Conservation (phyloP, 768 basidiomycete species). For the Crassisporium funariophilum region DNA sequence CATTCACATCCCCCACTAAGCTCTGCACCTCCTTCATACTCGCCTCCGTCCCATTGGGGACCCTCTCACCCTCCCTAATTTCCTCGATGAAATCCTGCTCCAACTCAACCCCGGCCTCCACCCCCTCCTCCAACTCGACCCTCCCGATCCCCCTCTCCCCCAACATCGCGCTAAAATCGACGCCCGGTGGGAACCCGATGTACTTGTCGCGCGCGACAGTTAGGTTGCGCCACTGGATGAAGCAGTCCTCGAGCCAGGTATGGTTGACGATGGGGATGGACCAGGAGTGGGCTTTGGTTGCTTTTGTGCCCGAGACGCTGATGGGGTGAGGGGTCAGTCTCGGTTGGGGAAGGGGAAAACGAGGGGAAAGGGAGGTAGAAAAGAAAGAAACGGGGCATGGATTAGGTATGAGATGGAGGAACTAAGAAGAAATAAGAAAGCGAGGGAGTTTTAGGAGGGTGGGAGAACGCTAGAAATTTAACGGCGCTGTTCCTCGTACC, state of each 20-base stretch:
- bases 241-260: constrained; percentile 90
- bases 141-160: constrained; percentile 29
- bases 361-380: background rate
- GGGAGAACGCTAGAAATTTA: too few relatives aligned
- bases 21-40: constrained; percentile 29
- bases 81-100: constrained; percentile 5
- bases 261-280: constrained; percentile 88
- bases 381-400: too few relatives aligned
- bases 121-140: constrained; percentile 22
- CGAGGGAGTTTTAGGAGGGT: too few relatives aligned
- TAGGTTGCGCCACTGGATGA: constrained; percentile 74
- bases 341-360: background rate
- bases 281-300: constrained; percentile 75
- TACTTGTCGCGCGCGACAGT: constrained; percentile 69
- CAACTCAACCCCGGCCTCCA: constrained; percentile 2
- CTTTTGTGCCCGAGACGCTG: constrained; percentile 59
- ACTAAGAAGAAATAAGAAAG: constrained; percentile 5
- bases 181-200: constrained; percentile 63
- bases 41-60: constrained; percentile 30
- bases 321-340: constrained; percentile 7
- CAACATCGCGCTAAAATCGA: constrained; percentile 58
- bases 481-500: too few relatives aligned
- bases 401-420: too few relatives aligned
- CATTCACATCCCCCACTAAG: constrained; percentile 11
- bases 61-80: constrained; percentile 8